A percentile compares a stretch with the other conserved stretches of the same genome.
Evolutionary conservation across 108 stramenopile genomes (phyloP).

Genomic region (Cyclotella sp.): DNA sequence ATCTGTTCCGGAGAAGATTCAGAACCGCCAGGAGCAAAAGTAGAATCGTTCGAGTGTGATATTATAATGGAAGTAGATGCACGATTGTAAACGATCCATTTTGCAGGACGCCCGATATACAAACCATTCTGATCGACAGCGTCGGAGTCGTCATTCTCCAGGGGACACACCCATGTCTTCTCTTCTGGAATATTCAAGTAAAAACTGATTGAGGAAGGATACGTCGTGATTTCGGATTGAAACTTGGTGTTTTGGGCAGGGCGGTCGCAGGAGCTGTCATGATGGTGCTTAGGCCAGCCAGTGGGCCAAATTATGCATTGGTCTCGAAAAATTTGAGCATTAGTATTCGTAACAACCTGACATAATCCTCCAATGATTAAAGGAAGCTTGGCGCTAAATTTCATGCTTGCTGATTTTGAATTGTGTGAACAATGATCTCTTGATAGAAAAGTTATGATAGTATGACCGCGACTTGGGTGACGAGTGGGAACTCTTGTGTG

Average conservation of each 20-base stretch:
- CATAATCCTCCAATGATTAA: too few species aligned
- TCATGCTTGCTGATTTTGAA: too few species aligned
- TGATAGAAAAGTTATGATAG: too few species aligned
- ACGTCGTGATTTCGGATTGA: neutral
- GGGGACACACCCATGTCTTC: constrained; percentile 31
- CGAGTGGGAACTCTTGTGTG: too few species aligned
- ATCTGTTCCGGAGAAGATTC: neutral
- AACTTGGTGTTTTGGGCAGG: neutral
- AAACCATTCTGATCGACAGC: neutral
- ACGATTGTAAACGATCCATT: constrained; percentile 29
- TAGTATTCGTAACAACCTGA: too few species aligned
- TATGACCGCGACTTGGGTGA: too few species aligned
- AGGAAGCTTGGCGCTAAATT: too few species aligned
- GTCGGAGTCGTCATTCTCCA: neutral
- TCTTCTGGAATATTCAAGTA: constrained; percentile 32
- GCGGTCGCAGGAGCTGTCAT: neutral
- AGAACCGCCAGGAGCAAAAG: constrained; percentile 9
- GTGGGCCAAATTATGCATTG: neutral
- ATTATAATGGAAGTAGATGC: constrained; percentile 25
- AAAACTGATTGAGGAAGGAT: neutral
- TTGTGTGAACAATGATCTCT: neutral
- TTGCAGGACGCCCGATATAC: constrained; percentile 1
- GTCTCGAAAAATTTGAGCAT: too few species aligned
- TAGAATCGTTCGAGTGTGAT: neutral
- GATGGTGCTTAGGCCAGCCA: neutral